A percentile compares a stretch with the other conserved stretches of the same genome.
Conservation (phyloP, 192 early-diverging fungal species). For the Entomortierella lignicola region DNA sequence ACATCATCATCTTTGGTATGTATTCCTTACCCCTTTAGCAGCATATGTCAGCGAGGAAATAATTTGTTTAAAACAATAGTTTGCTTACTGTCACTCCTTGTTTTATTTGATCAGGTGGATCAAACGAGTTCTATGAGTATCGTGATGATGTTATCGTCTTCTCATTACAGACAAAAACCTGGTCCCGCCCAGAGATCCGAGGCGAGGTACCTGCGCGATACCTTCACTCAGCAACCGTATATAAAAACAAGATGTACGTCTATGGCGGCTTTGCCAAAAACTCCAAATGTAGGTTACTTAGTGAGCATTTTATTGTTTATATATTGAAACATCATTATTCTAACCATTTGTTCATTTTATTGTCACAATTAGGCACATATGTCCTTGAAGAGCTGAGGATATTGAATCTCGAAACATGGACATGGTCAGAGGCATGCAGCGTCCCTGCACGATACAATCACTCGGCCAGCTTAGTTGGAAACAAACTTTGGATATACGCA, state of each 20-base stretch:
- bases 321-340: too few relatives aligned
- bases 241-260: slow-evolving; percentile 70
- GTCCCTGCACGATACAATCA: slow-evolving; percentile 67
- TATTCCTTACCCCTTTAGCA: not conserved
- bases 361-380: slow-evolving; percentile 55
- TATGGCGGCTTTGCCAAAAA: slow-evolving; percentile 69
- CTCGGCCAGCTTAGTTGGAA: slow-evolving; percentile 62
- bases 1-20: slow-evolving; percentile 67
- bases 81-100: not conserved
- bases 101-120: slow-evolving; percentile 52
- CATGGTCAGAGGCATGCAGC: slow-evolving; percentile 59
- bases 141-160: slow-evolving; percentile 72
- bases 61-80: too few relatives aligned
- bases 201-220: slow-evolving; percentile 65
- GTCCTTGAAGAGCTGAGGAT: slow-evolving; percentile 64
- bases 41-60: too few relatives aligned
- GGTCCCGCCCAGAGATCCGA: slow-evolving; percentile 64
- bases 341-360: not conserved
- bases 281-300: slow-evolving; percentile 58
- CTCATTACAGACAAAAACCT: slow-evolving; percentile 61
- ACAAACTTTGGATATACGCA: slow-evolving; percentile 71
- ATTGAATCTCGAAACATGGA: slow-evolving; percentile 67
- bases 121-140: slow-evolving; percentile 62
- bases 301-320: not conserved
- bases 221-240: slow-evolving; percentile 67